phyloP scores from a whole-genome alignment of 495 filamentous ascomycete species.

The Talaromyces borbonicus region DNA sequence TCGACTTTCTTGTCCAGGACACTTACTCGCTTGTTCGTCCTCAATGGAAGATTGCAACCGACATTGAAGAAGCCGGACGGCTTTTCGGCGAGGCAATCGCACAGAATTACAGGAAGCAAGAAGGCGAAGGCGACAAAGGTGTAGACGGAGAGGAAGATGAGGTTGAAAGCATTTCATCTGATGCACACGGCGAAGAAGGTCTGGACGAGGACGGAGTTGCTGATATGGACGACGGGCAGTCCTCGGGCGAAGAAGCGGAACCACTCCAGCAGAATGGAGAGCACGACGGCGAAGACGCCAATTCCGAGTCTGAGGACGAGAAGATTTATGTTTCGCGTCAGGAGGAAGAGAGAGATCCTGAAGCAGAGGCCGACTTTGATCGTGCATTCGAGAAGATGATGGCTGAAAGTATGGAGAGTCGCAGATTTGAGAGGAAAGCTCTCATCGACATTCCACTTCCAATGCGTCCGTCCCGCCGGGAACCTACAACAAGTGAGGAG shows the following conservation, averaged over 20 bases:
- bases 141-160: slow-evolving; percentile 57
- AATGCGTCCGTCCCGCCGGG: slow-evolving; percentile 64
- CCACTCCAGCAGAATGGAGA: slow-evolving; percentile 42
- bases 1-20: slow-evolving; percentile 95
- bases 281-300: slow-evolving; percentile 20
- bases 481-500: slow-evolving; percentile 38
- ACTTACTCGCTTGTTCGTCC: slow-evolving; percentile 74
- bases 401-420: slow-evolving; percentile 88
- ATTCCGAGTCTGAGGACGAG: slow-evolving; percentile 60
- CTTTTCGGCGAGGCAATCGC: slow-evolving; percentile 80
- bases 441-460: slow-evolving; percentile 91
- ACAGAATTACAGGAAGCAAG: slow-evolving; percentile 74
- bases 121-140: slow-evolving; percentile 56
- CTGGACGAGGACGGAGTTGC: slow-evolving; percentile 47
- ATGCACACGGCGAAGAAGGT: slow-evolving; percentile 49
- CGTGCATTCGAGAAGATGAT: slow-evolving; percentile 98
- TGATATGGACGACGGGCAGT: slow-evolving; percentile 47
- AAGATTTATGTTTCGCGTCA: slow-evolving; percentile 82
- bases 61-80: slow-evolving; percentile 72
- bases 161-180: slow-evolving; percentile 50
- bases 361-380: slow-evolving; percentile 94
- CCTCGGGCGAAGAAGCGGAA: slow-evolving; percentile 51
- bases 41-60: slow-evolving; percentile 78
- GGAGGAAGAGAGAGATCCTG: slow-evolving; percentile 85
- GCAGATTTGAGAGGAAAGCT: slow-evolving; percentile 88